These are phyloP conservation scores for Euphorbia lathyris DNA, from an alignment of 345 rosid species.

Conservation along the genomic window DNA sequence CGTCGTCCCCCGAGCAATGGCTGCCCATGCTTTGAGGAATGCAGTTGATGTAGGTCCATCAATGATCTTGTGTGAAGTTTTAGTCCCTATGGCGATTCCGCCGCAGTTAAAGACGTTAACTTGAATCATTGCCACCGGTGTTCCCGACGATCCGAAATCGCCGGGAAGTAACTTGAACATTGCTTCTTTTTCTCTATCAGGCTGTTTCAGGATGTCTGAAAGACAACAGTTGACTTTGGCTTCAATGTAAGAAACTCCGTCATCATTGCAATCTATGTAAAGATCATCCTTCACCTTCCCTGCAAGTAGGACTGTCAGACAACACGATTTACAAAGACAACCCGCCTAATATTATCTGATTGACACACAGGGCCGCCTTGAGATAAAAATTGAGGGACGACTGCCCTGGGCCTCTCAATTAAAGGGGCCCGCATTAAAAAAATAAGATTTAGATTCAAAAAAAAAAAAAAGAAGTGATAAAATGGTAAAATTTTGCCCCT, in stretches of 20 bases:
- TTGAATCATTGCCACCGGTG: conserved; percentile 20
- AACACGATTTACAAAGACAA: too few species aligned
- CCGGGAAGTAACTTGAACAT: conserved; percentile 18
- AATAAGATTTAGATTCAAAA: too few species aligned
- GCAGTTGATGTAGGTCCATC: conserved; percentile 38
- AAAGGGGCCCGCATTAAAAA: too few species aligned
- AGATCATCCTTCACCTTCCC: conserved; percentile 10
- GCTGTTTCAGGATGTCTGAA: conserved; percentile 17
- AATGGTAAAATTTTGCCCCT: too few species aligned
- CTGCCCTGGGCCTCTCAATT: too few species aligned
- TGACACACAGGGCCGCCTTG: too few species aligned
- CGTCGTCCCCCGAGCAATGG: conserved; percentile 15
- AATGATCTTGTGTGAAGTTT: conserved; percentile 40
- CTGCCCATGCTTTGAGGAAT: conserved; percentile 44
- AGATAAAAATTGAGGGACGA: too few species aligned
- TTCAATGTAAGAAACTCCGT: conserved; percentile 17
- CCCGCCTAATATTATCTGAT: too few species aligned
- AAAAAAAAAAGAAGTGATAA: too few species aligned
- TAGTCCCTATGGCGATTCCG: conserved; percentile 39
- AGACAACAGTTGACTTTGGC: background rate
- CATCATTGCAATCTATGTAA: conserved; percentile 19
- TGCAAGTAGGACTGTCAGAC: too few species aligned
- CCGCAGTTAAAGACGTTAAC: conserved; percentile 34
- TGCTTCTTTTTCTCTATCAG: background rate
- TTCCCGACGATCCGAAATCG: background rate